Base-by-base conservation (phyloP, 345 rosid species). In the Adansonia digitata region DNA sequence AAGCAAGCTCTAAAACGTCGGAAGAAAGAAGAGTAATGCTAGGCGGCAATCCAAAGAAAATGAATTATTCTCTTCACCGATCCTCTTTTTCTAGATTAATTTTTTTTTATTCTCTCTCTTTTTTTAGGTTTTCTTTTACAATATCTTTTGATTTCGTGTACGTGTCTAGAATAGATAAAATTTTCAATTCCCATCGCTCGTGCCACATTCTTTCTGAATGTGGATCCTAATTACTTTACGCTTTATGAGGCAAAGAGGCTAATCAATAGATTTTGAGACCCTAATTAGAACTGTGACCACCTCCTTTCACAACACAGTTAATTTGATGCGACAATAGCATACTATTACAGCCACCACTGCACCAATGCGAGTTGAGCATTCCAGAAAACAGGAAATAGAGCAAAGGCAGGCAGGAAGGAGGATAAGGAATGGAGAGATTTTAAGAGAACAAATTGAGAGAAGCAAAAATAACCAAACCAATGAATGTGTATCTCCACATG, bases 21-120 rank as follows among this genome's bases (percentile, higher is more conserved):
- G 43, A 42, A 67, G 27, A 18, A 71, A 74, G 17, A 27, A 68
- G 45, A 64, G 72, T 12, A 7, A 4, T 39, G 26, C 59, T 14
- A n/a, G 79, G 77, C 82, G 57, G 76, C 85, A 81, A 76, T 82
- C 85, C 84, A 76, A 62, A 76, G 78, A 82, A 80, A 82, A 72
- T 73, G 81, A 62, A 49, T 81, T 63, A 81, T 72, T 72, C 37
- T 55, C 74, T 67, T 80, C 69, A 46, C 24, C 24, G 76, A 82
- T 34, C 69, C 48, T 72, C 40, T 63, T 73, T 78, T 69, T 74
- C 63, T 48, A 12, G 37, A 78, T 53, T 29, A 39, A 8, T 12
- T 9, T 52, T 3, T n/a, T 9, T 22, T 10, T n/a, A 26, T 20
- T 15, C 7, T 11, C 7, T n/a, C 24, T 48, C 2, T 15, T 22